Percentiles rank a stretch among this genome's conserved stretches.
phyloP scores from a whole-genome alignment of 2,329 filamentous ascomycete genomes.

The Talaromyces sp. region DNA sequence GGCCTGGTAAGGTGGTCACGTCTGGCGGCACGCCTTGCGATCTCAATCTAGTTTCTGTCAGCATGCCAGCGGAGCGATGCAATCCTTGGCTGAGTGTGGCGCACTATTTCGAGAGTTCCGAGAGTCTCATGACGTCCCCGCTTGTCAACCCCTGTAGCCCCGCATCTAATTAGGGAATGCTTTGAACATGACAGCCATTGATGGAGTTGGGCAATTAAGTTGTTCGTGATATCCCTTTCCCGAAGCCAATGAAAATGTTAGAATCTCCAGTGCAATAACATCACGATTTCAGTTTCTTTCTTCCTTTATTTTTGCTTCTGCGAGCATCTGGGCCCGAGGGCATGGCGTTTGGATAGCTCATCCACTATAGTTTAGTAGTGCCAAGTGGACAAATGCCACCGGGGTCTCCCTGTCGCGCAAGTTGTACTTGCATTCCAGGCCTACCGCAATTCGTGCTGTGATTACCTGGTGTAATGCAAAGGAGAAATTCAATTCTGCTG shows the following conservation, averaged over 20 bases:
- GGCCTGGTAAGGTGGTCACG: background rate
- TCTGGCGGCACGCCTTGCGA: background rate
- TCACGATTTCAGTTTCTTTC: background rate
- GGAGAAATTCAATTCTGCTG: background rate
- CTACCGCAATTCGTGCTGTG: background rate
- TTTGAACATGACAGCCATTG: background rate
- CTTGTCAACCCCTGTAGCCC: background rate
- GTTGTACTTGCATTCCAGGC: background rate
- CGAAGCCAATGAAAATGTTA: background rate
- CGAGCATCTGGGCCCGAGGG: background rate
- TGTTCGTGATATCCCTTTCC: background rate
- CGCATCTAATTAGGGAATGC: background rate
- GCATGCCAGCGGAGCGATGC: background rate
- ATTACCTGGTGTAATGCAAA: background rate
- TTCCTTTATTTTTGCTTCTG: background rate
- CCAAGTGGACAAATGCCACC: background rate
- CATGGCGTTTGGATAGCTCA: background rate
- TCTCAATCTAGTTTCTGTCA: background rate
- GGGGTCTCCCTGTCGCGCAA: background rate
- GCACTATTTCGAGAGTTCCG: background rate
- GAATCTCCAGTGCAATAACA: background rate
- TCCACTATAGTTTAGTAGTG: background rate
- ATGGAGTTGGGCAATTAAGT: background rate
- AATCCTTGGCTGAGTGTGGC: background rate
- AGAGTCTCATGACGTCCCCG: background rate